These are phyloP conservation scores for Alternaria solani DNA, from an alignment of 2,329 filamentous ascomycete species.

Conservation along the genomic window DNA sequence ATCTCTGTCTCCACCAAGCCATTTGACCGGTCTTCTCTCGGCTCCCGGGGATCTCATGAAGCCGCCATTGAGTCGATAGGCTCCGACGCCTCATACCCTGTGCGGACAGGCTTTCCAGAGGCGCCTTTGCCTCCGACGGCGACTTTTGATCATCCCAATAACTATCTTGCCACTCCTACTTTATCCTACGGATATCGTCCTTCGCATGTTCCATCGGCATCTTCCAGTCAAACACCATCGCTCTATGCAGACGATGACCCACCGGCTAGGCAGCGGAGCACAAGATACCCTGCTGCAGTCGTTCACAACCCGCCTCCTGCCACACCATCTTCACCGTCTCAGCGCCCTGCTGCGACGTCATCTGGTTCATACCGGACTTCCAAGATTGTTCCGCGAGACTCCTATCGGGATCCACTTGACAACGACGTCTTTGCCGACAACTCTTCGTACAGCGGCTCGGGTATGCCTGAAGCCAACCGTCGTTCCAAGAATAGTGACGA, in stretches of 20 bases:
- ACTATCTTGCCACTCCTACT: conserved; percentile 30
- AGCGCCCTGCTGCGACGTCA: conserved; percentile 18
- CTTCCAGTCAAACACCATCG: conserved; percentile 41
- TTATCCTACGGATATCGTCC: conserved; percentile 33
- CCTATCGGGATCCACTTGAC: conserved; percentile 26
- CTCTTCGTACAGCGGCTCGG: conserved; percentile 31
- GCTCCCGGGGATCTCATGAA: conserved; percentile 35
- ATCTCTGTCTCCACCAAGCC: conserved; percentile 25
- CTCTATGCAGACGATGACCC: conserved; percentile 42
- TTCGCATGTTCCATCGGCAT: conserved; percentile 40
- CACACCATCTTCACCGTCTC: conserved; percentile 30
- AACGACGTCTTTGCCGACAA: conserved; percentile 31
- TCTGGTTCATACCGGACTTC: conserved; percentile 32
- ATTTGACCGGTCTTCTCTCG: conserved; percentile 40
- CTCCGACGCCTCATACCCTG: conserved; percentile 42
- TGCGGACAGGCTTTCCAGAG: conserved; percentile 47
- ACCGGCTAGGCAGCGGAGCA: conserved; percentile 26
- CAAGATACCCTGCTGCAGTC: conserved; percentile 34
- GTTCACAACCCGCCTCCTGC: conserved; percentile 38
- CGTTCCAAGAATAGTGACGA: conserved; percentile 33
- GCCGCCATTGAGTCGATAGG: conserved; percentile 38
- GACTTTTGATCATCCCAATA: conserved; percentile 24
- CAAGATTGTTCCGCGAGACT: conserved; percentile 30
- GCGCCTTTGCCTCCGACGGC: conserved; percentile 29
- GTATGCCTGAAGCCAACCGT: conserved; percentile 32